Percentiles rank a stretch among this genome's conserved stretches.
These are phyloP conservation scores for Vitis hybrid DNA, from an alignment of 177 flowering plant species.

Conservation along the genomic window DNA sequence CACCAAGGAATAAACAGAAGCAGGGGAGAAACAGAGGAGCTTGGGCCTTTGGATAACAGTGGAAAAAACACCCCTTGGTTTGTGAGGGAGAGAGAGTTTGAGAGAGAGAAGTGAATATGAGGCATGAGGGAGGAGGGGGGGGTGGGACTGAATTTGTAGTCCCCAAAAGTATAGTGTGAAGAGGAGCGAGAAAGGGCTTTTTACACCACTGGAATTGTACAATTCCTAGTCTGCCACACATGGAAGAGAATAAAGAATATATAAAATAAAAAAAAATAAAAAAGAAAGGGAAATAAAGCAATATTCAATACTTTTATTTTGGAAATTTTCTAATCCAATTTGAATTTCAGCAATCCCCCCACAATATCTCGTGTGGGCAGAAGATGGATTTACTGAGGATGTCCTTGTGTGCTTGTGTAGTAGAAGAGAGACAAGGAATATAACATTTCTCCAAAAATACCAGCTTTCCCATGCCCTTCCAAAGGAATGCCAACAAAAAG, in stretches of 20 bases:
- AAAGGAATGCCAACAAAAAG: constrained; percentile 39
- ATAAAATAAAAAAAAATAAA: constrained; percentile 10
- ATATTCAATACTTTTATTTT: not conserved
- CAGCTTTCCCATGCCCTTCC: constrained; percentile 25
- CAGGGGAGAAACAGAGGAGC: constrained; percentile 20
- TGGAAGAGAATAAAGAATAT: constrained; percentile 8
- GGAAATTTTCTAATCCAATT: not conserved
- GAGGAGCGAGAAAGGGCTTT: constrained; percentile 28
- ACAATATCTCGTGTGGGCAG: constrained; percentile 8
- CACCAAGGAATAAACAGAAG: constrained; percentile 1
- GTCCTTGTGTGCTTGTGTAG: constrained; percentile 7
- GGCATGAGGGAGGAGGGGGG: constrained; percentile 27
- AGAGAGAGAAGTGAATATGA: constrained; percentile 18
- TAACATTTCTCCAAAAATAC: constrained; percentile 19
- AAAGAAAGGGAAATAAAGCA: not conserved
- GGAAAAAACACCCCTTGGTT: not conserved
- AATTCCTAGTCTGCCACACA: constrained; percentile 32
- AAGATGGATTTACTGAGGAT: constrained; percentile 3
- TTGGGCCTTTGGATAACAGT: constrained; percentile 3
- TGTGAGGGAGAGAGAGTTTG: constrained; percentile 7
- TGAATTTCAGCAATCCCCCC: not conserved
- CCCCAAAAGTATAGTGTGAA: constrained; percentile 28
- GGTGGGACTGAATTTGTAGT: constrained; percentile 52
- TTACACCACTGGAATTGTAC: constrained; percentile 42
- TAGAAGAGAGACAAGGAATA: constrained; percentile 13